Conservation (phyloP, 768 basidiomycete genomes). For the Sistotremastrum niveocremeum region DNA sequence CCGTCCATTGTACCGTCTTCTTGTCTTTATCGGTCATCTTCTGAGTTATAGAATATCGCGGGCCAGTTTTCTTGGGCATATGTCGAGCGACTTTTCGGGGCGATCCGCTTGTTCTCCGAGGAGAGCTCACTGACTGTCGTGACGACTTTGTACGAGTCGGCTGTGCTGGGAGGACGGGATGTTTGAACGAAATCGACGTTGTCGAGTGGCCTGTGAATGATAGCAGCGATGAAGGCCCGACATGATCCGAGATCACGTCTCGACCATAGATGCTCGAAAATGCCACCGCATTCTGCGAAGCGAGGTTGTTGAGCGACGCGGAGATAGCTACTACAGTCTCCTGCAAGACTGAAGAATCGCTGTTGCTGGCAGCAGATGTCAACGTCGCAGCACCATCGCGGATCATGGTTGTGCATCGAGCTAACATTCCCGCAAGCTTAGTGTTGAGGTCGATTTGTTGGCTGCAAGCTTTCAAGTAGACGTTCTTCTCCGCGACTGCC, state of each 20-base stretch:
- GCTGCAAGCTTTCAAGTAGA: constrained; percentile 44
- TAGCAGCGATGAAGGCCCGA: constrained; percentile 23
- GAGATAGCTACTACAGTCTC: constrained; percentile 35
- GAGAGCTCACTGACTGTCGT: constrained; percentile 60
- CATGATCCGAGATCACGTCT: constrained; percentile 46
- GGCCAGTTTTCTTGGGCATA: constrained; percentile 38
- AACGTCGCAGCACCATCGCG: constrained; percentile 29
- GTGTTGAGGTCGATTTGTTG: constrained; percentile 58
- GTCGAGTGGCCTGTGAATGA: constrained; percentile 38
- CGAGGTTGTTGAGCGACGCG: constrained; percentile 35
- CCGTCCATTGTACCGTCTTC: constrained; percentile 79
- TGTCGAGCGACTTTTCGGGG: constrained; percentile 40
- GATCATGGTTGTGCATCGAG: constrained; percentile 61
- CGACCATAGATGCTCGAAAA: constrained; percentile 58
- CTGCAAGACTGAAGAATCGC: constrained; percentile 14
- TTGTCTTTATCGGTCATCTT: constrained; percentile 30
- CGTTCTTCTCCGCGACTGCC: constrained; percentile 52
- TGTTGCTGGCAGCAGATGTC: not conserved
- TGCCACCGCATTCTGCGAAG: constrained; percentile 54
- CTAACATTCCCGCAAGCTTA: constrained; percentile 66
- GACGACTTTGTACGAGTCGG: constrained; percentile 30
- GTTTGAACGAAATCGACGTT: constrained; percentile 22
- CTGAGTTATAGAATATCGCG: constrained; percentile 9
- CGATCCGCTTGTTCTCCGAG: constrained; percentile 20
- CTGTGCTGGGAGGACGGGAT: not conserved